Base-by-base conservation (phyloP, 495 filamentous ascomycete genomes). In the Mytilinidion resinicola region DNA sequence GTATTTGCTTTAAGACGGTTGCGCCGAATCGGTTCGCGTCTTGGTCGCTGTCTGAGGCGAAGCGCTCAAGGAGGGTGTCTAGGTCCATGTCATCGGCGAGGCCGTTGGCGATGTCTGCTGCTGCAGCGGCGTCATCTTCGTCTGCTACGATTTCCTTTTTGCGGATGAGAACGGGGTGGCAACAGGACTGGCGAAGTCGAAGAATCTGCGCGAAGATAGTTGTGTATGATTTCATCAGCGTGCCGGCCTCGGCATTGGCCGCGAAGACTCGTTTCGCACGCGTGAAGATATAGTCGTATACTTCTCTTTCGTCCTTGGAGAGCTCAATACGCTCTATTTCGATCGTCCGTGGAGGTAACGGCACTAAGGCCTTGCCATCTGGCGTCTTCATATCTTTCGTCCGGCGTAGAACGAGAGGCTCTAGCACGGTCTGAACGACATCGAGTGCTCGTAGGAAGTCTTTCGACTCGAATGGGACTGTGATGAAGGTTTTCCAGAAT, bases 301-400 rank as follows among this genome's bases (percentile, higher is more conserved):
- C 88, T 60, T 90, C 91, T 39, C 88, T 81, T 71, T 98, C 92
- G 49, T 85, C 75, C 54, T 86, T 76, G 0, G 90, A 89, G 17
- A 98, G 80, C 62, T 96, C 85, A 33, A 98, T 80, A 44, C 91
- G 83, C 51, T 95, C 86, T 50, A 98, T 87, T 17, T 87, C 82
- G 56, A 96, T 81, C 0, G 79, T 82, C 61, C 88, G 85, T 8
- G 83, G 82, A n/a, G 91, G 93, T 8, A 98, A 75, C 0, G 88
- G 84, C 0, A 98, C 91, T 15, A 98, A 72, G 21, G 89, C 88
- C 61, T 88, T 77, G 9, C 95, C 93, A 43, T 91, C 84, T 0
- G 93, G 93, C 0, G 90, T 96, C 70, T 91, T 95, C 93, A 97
- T 98, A 56, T 92, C 90, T 70, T 97, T 98, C 0, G 93, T 98